Evolutionary conservation across 2,329 filamentous ascomycete genomes (phyloP), one percentile per base, ranked within the genome.

Genomic region (Teratosphaeria nubilosa): DNA sequence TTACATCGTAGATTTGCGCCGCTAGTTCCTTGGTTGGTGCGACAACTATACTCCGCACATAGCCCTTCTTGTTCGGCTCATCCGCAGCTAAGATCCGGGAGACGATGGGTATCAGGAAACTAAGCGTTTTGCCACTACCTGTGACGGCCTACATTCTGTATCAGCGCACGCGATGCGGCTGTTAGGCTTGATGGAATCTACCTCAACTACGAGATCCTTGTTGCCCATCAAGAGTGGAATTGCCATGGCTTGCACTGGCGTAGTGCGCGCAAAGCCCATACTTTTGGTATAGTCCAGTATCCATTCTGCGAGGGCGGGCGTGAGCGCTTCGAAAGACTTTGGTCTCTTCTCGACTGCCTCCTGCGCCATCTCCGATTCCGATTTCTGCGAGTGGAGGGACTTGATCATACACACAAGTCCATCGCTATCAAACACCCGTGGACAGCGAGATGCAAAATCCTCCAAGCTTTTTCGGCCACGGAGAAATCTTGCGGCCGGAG

Each of bases 11-110:
- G 56, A 97, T 97, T 72, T 99, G 94, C 1, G 84, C 85, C 1
- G 94, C 92, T 55, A 99, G 80, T 75, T 99, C 94, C 74, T 94
- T 79, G 1, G 90, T 99, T 0, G 94, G 94, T 16, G 91, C 92
- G 60, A 99, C 86, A 66, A 99, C 86, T 62, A 99, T 94, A 63
- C 88, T 90, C 60, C 87, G 89, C 60, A 99, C 82, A 71, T 97
- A 90, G 72, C 96, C 87, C 69, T 87, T 90, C 74, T 94, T 95
- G 34, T 90, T 85, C 2, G 90, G 87, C 60, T 92, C 88, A 60
- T 91, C 86, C 30, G 89, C 76, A 63, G 87, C 85, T 60, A 97
- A 77, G 52, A 97, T 78, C 65, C 89, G 87, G 73, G 95, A 87
- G 25, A 95, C 82, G 3, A 95, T 78, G 1, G 91, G 91, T 53